Base-by-base conservation (phyloP, 768 basidiomycete genomes). In the Calocybe gangraenosa region DNA sequence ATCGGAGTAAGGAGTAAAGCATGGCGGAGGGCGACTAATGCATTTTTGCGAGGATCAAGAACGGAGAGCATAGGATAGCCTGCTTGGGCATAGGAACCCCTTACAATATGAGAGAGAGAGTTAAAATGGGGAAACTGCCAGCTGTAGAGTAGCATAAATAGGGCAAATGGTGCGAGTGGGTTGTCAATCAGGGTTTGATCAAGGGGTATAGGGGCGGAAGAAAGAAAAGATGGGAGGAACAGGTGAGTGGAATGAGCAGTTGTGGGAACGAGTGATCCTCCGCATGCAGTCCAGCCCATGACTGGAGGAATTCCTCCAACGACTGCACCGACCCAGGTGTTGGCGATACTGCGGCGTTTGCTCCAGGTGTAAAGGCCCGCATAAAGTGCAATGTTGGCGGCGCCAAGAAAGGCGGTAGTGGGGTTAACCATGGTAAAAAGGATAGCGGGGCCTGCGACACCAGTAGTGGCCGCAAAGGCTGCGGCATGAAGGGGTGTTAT, bases 81-180 rank as follows among this genome's bases (percentile, higher is more conserved):
- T 15, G 87, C 91, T 59, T 91, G 82, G 3, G 96, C 91, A 64
- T 99, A 99, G 15, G 86, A 86, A 8, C 77, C 81, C 30, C 94
- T 81, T 7, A 94, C 77, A 40, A 94, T 71, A 64, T 96, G 80
- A 7, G 93, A 84, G n/a, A 99, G 73, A 1, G 92, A 65, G 64
- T 94, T 97, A 71, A 99, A 98, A 64, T 99, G 95, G 28, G 95
- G 94, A 68, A 98, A 98, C 61, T 99, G 96, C 95, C 95, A 99
- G 49, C 87, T 87, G 69, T 84, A 99, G 7, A 96, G 76, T 37
- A 98, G 65, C 65, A 84, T 74, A 67, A 89, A 91, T 2, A 99
- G 70, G 2, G 84, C 81, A 47, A 89, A 65, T 0, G 92, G 84
- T 0, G 87, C 79, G 33, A 96, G 76, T 0, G 92, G 84, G 59